Evolutionary conservation across 306 rosid species (phyloP), one percentile per base, ranked within the genome.

Genomic region (Rosa persica): DNA sequence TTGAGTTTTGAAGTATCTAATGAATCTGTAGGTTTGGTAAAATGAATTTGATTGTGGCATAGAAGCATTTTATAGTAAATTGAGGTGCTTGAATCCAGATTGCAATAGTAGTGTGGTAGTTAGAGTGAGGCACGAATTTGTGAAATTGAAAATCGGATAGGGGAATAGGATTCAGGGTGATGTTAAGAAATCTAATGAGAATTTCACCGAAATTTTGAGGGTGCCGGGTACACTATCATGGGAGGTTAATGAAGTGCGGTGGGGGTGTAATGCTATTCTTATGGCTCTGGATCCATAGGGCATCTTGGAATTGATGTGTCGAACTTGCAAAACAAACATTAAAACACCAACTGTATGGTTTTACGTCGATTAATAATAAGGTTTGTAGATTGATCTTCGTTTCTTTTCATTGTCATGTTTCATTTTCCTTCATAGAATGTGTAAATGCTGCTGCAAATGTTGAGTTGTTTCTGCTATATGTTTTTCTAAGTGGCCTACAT

Each of bases 271-370:
- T 40, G 52, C 51, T 10, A 12, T 39, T 54, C 66, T 43, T 54
- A 67, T n/a, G 67, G 77, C 44, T 54, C 19, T 55, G 77, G 67
- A 54, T n/a, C 34, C 13, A 8, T 7, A 15, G 52, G 67, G 52
- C 34, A 30, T 72, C 76, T 72, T 49, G 76, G 17, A 27, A 60
- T 4, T 49, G 49, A 22, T 36, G 13, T 73, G 15, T n/a, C 52
- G 66, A 52, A 72, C 47, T 5, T 7, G 30, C 57, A 1, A 51
- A 3, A 47, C 22, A 39, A 34, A 51, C 47, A 72, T 49, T 27
- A 17, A 49, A 4, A 25, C 20, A 23, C 5, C 3, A 46, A 13
- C 15, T 20, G 1, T 49, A 57, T 34, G 39, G 47, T 72, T 72
- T 34, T 36, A 36, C 2, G 66, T 36, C 19, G 16, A 3, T 72